These are phyloP conservation scores for Flaveria linearis DNA, from an alignment of 129 eudicot species.

Conservation along the genomic window DNA sequence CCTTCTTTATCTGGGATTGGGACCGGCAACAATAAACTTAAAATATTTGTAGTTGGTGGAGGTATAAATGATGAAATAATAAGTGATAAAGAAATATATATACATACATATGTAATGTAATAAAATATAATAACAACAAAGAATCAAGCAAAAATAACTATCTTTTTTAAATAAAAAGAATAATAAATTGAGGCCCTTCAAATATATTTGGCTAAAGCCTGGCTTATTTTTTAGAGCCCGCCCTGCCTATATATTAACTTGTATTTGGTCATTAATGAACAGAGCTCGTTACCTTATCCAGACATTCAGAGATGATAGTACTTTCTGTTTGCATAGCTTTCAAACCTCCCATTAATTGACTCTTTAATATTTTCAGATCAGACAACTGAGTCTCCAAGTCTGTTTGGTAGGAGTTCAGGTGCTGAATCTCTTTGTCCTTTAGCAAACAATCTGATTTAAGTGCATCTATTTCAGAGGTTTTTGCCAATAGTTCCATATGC, in stretches of 20 bases:
- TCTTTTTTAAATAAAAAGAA: background rate
- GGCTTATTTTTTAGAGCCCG: background rate
- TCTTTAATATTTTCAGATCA: conserved; percentile 41
- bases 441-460: conserved; percentile 44
- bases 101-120: too few species aligned
- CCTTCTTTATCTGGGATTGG: background rate
- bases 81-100: background rate
- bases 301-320: conserved; percentile 37
- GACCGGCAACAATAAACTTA: background rate
- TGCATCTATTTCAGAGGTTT: conserved; percentile 45
- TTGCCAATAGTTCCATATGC: conserved; percentile 38
- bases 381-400: conserved; percentile 50
- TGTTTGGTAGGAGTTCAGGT: conserved; percentile 25
- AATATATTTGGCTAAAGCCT: background rate
- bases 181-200: background rate
- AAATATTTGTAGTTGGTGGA: background rate
- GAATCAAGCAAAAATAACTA: background rate
- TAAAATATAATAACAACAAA: background rate
- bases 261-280: background rate
- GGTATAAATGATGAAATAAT: background rate
- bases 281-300: conserved; percentile 28
- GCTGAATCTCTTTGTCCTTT: conserved; percentile 52
- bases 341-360: conserved; percentile 42
- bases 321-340: conserved; percentile 49
- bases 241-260: background rate